Evolutionary conservation across 2,329 filamentous ascomycete genomes (phyloP), one percentile per base, ranked within the genome.

Genomic region (Metarhizium rileyi): DNA sequence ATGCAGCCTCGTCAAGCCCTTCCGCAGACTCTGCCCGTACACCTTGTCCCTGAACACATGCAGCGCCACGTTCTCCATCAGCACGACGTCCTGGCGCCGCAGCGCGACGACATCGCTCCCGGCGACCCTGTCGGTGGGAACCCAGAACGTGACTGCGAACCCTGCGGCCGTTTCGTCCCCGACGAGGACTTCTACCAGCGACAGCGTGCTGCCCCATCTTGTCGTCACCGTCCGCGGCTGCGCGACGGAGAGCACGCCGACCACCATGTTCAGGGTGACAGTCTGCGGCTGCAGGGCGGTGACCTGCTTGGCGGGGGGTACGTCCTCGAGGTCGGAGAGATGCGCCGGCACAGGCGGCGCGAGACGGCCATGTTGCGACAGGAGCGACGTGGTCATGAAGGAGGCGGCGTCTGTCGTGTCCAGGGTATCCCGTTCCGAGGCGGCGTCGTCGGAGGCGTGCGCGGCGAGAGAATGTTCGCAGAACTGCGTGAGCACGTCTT

Each of bases 101-200:
- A 95, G 67, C 0, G 61, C 66, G 1, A 69, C 63, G 9, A 77
- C 58, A 3, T 59, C 55, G 27, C 62, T 61, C 8, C 56, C 53
- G 0, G 48, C 52, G 3, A 65, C 52, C 70, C 64, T 38, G 58
- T 70, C 55, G 3, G 55, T 56, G 4, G 75, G 68, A 2, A 95
- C 70, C 91, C 91, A 97, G 63, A 95, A 89, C 3, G 86, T 90
- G 49, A 96, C 74, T 26, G 76, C 80, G 66, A 96, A 95, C 2
- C 85, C 86, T 0, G 87, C 80, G 55, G 76, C 80, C 0, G 90
- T 95, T 47, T 95, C 87, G 63, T 97, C 91, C 5, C 87, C 90
- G 1, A 96, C 81, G 1, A 90, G 71, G 2, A 93, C 66, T 64
- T 95, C 89, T 38, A 91, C 70, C 3, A 95, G 74, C 5, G 86